Conservation (phyloP, 164 flowering plant genomes). For the Stephania cephalantha region DNA sequence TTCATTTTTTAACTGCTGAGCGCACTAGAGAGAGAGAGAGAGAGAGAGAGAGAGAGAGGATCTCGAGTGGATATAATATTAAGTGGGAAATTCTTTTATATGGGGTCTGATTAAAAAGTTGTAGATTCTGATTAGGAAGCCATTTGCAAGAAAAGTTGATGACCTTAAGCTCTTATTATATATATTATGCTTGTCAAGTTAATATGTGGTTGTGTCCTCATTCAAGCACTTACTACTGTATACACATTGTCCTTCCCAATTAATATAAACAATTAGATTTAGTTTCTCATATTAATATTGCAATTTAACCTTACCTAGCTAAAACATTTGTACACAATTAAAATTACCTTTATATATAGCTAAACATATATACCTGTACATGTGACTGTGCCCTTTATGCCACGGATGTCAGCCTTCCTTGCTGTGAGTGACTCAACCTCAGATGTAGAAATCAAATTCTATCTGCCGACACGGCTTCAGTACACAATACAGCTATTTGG, state of each 20-base stretch:
- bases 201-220: too few relatives aligned
- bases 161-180: neutral
- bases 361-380: neutral
- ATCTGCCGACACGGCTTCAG: neutral
- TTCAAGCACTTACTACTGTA: too few relatives aligned
- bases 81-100: conserved; percentile 1
- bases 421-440: conserved; percentile 2
- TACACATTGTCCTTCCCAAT: too few relatives aligned
- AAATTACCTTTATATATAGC: neutral
- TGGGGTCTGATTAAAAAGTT: conserved; percentile 2
- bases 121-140: conserved; percentile 5
- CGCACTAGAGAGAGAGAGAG: neutral
- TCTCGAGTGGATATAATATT: neutral
- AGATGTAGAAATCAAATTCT: neutral
- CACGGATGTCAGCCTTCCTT: neutral
- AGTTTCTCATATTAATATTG: neutral
- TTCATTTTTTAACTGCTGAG: neutral
- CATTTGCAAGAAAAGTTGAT: neutral
- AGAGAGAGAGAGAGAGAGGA: conserved; percentile 2
- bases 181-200: too few relatives aligned
- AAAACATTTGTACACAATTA: too few relatives aligned
- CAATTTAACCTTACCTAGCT: too few relatives aligned
- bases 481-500: neutral
- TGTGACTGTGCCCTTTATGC: neutral
- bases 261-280: too few relatives aligned